Evolutionary conservation across 2,329 filamentous ascomycete genomes (phyloP).

Genomic region (Botryotinia convoluta): DNA sequence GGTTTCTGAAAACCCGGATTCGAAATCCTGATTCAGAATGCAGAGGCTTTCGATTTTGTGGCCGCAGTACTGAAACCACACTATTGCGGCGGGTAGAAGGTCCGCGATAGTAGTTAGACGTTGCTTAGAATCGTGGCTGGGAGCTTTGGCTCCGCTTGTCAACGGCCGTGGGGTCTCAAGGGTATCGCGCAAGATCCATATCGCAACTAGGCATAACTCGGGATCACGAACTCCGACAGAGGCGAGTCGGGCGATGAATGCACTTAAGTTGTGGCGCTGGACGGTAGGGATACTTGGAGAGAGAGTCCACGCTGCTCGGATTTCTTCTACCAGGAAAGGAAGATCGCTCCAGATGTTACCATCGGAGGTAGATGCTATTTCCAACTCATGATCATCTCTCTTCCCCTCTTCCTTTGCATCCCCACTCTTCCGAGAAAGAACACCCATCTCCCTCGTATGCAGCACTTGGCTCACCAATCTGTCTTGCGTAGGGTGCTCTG

Average conservation of each 20-base stretch:
- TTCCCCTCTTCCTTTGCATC: not conserved
- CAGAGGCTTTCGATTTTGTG: not conserved
- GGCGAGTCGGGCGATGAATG: not conserved
- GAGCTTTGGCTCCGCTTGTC: not conserved
- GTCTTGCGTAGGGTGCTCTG: not conserved
- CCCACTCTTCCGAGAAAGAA: not conserved
- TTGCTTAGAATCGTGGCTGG: not conserved
- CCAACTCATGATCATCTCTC: not conserved
- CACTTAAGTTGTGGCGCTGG: not conserved
- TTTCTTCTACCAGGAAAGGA: not conserved
- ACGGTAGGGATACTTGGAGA: not conserved
- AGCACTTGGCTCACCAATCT: not conserved
- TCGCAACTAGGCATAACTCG: not conserved
- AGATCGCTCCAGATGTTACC: not conserved
- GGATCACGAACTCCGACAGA: not conserved
- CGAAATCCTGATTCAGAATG: not conserved
- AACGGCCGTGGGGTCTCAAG: not conserved
- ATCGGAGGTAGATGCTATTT: not conserved
- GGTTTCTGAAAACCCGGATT: not conserved
- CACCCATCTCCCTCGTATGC: not conserved
- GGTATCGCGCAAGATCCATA: not conserved
- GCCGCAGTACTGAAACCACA: not conserved
- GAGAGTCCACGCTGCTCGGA: not conserved
- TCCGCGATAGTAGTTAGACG: accelerated
- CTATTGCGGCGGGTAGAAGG: not conserved